Conservation (phyloP, 2,329 filamentous ascomycete genomes). For the Cercospora sesami region DNA sequence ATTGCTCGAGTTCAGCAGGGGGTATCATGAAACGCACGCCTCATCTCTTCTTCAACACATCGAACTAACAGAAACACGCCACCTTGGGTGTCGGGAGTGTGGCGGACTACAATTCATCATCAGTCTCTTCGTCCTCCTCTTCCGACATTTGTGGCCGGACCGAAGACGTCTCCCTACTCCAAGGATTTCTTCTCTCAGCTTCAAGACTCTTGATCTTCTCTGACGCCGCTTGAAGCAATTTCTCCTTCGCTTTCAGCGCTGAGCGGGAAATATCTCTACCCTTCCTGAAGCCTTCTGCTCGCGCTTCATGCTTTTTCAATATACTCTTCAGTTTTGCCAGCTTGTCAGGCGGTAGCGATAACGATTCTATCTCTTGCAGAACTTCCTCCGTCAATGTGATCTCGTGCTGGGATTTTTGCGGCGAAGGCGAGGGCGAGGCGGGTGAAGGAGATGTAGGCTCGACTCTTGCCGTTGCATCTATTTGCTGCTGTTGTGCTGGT, state of each 20-base stretch:
- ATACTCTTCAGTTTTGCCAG: slow-evolving; percentile 45
- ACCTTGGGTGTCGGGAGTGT: background rate
- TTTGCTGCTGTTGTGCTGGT: background rate
- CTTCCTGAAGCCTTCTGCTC: slow-evolving; percentile 60
- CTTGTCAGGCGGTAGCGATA: slow-evolving; percentile 27
- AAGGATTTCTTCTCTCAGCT: slow-evolving; percentile 27
- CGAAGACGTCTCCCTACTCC: slow-evolving; percentile 43
- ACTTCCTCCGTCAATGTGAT: slow-evolving; percentile 31
- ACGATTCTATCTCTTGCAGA: slow-evolving; percentile 24
- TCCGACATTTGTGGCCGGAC: slow-evolving; percentile 35
- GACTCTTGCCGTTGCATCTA: background rate
- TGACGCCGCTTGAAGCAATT: slow-evolving; percentile 64
- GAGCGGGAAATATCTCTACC: slow-evolving; percentile 67
- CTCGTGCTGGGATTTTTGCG: background rate
- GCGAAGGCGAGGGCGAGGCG: background rate
- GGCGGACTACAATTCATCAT: slow-evolving; percentile 12
- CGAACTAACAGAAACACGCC: background rate
- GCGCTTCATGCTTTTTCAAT: slow-evolving; percentile 59
- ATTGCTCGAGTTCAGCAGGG: too few species aligned
- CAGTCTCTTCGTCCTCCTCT: slow-evolving; percentile 17
- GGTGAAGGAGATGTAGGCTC: slow-evolving; percentile 27
- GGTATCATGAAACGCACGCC: background rate
- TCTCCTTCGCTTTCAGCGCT: slow-evolving; percentile 64
- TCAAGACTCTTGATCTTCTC: slow-evolving; percentile 62
- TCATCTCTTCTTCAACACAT: too few species aligned